Evolutionary conservation across 306 rosid genomes (phyloP), one percentile per base, ranked within the genome.

Genomic region (Luffa aegyptiaca): DNA sequence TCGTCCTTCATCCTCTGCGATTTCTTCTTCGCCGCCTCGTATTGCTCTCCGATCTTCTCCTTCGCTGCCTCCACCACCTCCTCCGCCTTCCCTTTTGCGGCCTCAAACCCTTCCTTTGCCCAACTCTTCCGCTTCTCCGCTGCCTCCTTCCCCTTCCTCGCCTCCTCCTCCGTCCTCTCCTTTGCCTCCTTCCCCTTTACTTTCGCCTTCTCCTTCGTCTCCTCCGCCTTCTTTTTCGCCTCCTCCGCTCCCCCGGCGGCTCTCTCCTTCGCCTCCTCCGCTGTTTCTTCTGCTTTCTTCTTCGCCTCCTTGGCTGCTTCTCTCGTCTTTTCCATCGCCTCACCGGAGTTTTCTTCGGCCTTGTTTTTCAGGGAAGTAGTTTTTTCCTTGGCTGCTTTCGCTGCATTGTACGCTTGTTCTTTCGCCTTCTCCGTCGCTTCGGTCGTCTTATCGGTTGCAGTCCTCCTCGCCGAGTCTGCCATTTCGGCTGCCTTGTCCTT

Each of bases 361-460:
- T 37, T 64, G 71, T 36, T 16, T 8, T 35, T 64, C 3, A 64
- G 11, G 21, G 21, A 64, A 26, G 12, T 3, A 0, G 76, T 26
- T 52, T 66, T 85, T 2, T 66, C 88, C 6, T 75, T 69, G 2
- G 84, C 78, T 10, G 10, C 59, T 4, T 53, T 58, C 1, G 77
- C 66, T 1, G 63, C 46, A 10, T 81, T 72, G 9, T 48, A 18
- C 1, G 77, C 76, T 21, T 81, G 56, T 20, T 84, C 85, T 81
- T 85, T 86, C 0, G 90, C 91, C 33, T 77, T 58, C 5, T 79
- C 69, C 9, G 80, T 83, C 0, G 83, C 61, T 49, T 87, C 83
- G 6, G 75, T 45, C 0, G 81, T 80, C 68, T 85, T 88, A 70
- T 86, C 89, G 0, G 14, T 5, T 8, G 5, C 10, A 0, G 69